Conservation (phyloP, 2,329 filamentous ascomycete genomes). For the Pseudogymnoascus sp. region DNA sequence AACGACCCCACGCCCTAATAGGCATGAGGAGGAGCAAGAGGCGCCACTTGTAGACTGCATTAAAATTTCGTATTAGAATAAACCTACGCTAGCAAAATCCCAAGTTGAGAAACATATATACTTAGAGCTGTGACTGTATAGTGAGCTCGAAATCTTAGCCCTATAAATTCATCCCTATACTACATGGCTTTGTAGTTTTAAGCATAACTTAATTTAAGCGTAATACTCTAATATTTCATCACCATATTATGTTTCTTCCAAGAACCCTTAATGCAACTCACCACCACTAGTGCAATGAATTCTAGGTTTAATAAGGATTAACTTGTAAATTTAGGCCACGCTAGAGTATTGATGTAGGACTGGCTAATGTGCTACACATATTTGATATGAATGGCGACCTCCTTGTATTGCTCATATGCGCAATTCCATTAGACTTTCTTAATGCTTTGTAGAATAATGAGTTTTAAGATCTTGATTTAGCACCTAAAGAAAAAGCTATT, state of each 20-base stretch:
- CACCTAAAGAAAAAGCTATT: not conserved
- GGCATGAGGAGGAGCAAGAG: not conserved
- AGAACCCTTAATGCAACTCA: not conserved
- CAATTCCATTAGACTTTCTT: not conserved
- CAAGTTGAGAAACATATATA: not conserved
- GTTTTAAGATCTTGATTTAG: not conserved
- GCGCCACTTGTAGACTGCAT: not conserved
- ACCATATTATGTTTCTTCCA: not conserved
- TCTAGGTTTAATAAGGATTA: not conserved
- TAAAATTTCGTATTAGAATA: not conserved
- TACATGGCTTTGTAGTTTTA: too few relatives aligned
- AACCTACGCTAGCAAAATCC: not conserved
- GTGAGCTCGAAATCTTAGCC: not conserved
- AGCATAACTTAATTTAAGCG: not conserved
- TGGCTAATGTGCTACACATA: not conserved
- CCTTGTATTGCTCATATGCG: not conserved
- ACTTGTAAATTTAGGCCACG: not conserved
- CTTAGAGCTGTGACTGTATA: not conserved
- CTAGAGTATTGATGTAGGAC: not conserved
- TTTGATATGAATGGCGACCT: not conserved
- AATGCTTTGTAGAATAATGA: not conserved
- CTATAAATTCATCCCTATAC: not conserved
- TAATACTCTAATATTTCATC: not conserved
- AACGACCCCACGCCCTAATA: not conserved
- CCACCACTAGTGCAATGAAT: not conserved